Conservation (phyloP, 2,329 filamentous ascomycete species). For the Talaromyces sp. region DNA sequence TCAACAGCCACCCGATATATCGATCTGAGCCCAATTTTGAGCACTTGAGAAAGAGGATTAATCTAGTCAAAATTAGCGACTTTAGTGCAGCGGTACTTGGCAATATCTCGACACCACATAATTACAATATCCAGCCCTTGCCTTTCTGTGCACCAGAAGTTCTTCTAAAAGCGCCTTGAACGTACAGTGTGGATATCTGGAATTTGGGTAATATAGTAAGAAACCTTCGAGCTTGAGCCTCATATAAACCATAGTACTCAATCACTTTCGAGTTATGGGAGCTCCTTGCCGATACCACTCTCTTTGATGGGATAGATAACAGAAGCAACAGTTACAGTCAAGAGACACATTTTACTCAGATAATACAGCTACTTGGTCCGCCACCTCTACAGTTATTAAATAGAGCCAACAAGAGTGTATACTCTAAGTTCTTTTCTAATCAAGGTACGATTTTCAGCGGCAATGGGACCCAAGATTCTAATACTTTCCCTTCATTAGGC, state of each 20-base stretch:
- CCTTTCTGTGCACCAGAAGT: constrained; percentile 28
- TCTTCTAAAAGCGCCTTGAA: constrained; percentile 29
- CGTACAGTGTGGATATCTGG: constrained; percentile 36
- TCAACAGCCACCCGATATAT: constrained; percentile 28
- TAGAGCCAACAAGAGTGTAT: constrained; percentile 14
- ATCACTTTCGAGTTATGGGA: constrained; percentile 30
- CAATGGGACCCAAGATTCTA: background rate
- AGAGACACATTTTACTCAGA: constrained; percentile 26
- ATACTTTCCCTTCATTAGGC: constrained; percentile 19
- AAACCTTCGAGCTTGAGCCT: background rate
- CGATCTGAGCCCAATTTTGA: constrained; percentile 29
- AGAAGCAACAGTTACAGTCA: constrained; percentile 23
- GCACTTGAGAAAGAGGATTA: constrained; percentile 16
- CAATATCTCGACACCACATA: constrained; percentile 27
- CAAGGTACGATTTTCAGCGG: constrained; percentile 19
- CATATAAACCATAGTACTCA: background rate
- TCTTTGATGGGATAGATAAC: constrained; percentile 29
- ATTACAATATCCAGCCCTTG: constrained; percentile 43
- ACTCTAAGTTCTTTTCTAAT: constrained; percentile 17
- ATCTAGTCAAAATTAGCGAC: constrained; percentile 26
- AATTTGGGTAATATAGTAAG: constrained; percentile 31
- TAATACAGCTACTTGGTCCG: constrained; percentile 26
- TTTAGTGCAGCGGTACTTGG: constrained; percentile 30
- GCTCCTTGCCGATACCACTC: constrained; percentile 27
- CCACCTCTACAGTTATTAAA: constrained; percentile 21